phyloP scores from a whole-genome alignment of 1,284 basidiomycete species.

The Boletellus deceptivus region DNA sequence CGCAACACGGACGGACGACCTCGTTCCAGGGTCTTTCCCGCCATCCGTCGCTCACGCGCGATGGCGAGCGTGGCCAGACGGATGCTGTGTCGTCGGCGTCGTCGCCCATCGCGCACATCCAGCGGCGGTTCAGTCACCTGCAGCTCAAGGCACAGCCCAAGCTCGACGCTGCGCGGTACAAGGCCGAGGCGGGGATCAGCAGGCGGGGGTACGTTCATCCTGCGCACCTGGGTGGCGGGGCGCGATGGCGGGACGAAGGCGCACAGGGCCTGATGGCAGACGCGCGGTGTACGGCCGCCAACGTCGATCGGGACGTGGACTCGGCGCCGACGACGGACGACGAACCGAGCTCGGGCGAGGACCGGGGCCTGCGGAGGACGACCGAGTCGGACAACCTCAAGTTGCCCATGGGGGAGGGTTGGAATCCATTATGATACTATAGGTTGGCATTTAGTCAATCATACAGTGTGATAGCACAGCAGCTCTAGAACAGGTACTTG shows the following conservation, averaged over 20 bases:
- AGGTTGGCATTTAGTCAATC: neutral
- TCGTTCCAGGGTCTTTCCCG: conserved; percentile 36
- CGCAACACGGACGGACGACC: conserved; percentile 7
- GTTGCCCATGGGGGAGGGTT: conserved; percentile 60
- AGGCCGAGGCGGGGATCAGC: conserved; percentile 66
- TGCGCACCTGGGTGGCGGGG: conserved; percentile 21
- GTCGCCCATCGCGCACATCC: conserved; percentile 42
- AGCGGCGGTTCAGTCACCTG: conserved; percentile 46
- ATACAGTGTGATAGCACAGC: neutral
- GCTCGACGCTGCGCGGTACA: conserved; percentile 59
- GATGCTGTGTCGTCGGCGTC: conserved; percentile 10
- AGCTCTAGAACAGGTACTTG: conserved; percentile 4
- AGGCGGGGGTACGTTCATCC: conserved; percentile 54
- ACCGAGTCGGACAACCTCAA: conserved; percentile 54
- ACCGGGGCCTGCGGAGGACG: conserved; percentile 7
- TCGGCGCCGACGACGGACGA: conserved; percentile 28
- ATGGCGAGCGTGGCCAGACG: conserved; percentile 7
- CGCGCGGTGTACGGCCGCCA: conserved; percentile 21
- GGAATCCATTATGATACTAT: conserved; percentile 43
- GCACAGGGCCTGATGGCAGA: conserved; percentile 37
- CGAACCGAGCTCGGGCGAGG: conserved; percentile 21
- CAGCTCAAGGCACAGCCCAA: conserved; percentile 46
- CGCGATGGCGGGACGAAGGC: conserved; percentile 28
- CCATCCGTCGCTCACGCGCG: conserved; percentile 36
- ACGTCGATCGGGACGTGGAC: conserved; percentile 26